A percentile compares a stretch with the other conserved stretches of the same genome.
phyloP scores from a whole-genome alignment of 805 yeast genomes.

The Ogataea ganodermae region DNA sequence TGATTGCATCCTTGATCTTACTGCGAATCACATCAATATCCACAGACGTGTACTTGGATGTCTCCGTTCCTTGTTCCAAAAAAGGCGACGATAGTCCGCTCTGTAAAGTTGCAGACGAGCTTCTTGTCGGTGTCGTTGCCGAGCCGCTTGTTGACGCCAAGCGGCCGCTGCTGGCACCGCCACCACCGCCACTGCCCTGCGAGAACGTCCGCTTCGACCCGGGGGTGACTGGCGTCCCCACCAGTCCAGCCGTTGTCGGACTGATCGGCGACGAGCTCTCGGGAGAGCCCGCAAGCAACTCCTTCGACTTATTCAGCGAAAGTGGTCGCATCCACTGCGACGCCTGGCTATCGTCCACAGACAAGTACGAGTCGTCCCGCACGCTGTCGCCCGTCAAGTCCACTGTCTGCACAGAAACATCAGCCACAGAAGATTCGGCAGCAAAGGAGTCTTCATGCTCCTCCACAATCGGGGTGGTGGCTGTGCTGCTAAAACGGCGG shows the following conservation, averaged over 20 bases:
- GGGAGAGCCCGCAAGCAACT: conserved; percentile 1
- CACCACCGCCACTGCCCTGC: neutral
- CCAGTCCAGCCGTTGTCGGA: neutral
- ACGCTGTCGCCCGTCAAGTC: neutral
- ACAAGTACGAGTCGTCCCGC: neutral
- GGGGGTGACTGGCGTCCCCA: neutral
- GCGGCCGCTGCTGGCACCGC: neutral
- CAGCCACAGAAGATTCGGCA: neutral
- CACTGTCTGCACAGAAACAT: neutral
- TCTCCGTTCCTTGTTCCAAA: conserved; percentile 15
- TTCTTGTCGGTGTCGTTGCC: conserved; percentile 3
- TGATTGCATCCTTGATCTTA: conserved; percentile 14
- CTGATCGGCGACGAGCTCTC: conserved; percentile 5
- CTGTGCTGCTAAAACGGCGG: neutral
- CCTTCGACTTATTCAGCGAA: conserved; percentile 21
- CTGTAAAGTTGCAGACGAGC: conserved; percentile 2
- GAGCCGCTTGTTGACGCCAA: neutral
- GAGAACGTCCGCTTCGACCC: neutral
- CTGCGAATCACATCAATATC: conserved; percentile 15
- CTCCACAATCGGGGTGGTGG: neutral
- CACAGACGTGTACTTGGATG: conserved; percentile 23
- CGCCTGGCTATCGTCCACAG: conserved; percentile 7
- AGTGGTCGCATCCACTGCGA: conserved; percentile 28
- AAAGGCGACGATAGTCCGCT: conserved; percentile 18
- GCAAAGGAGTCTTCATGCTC: neutral